A percentile compares a stretch with the other conserved stretches of the same genome.
Evolutionary conservation across 805 yeast genomes (phyloP).

Genomic region (Monosporozyma siamensis): DNA sequence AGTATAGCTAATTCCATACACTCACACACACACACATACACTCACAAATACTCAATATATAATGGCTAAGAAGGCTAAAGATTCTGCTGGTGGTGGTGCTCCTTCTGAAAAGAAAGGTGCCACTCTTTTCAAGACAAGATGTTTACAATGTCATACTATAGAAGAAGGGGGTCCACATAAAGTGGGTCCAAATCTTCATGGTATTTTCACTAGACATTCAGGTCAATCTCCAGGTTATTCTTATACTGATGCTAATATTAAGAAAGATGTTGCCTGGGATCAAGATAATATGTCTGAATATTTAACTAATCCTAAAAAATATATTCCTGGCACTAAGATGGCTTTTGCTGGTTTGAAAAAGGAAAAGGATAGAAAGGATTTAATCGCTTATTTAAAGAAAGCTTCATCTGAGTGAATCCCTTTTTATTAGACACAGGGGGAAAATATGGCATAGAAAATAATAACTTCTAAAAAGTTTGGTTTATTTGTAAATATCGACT

Average conservation of each 20-base stretch:
- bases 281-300: constrained; percentile 87
- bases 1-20: background rate
- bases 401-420: constrained; percentile 31
- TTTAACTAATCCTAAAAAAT: constrained; percentile 99
- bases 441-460: background rate
- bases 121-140: constrained; percentile 95
- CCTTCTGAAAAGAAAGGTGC: constrained; percentile 81
- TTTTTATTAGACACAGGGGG: background rate
- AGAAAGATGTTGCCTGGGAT: constrained; percentile 83
- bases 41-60: background rate
- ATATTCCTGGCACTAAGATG: constrained; percentile 99
- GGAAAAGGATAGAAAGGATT: constrained; percentile 96
- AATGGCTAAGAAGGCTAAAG: background rate
- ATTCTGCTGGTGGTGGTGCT: constrained; percentile 3
- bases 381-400: constrained; percentile 69
- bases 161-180: constrained; percentile 95
- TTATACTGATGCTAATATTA: constrained; percentile 97
- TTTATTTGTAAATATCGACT: background rate
- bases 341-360: constrained; percentile 99
- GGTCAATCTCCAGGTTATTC: constrained; percentile 91
- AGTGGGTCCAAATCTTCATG: constrained; percentile 98
- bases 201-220: constrained; percentile 84
- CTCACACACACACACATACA: background rate
- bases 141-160: constrained; percentile 96
- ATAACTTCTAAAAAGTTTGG: too few species aligned